A percentile compares a stretch with the other conserved stretches of the same genome.
These are phyloP conservation scores for Crithidia bombi DNA, from an alignment of 208 protist species.

Conservation along the genomic window DNA sequence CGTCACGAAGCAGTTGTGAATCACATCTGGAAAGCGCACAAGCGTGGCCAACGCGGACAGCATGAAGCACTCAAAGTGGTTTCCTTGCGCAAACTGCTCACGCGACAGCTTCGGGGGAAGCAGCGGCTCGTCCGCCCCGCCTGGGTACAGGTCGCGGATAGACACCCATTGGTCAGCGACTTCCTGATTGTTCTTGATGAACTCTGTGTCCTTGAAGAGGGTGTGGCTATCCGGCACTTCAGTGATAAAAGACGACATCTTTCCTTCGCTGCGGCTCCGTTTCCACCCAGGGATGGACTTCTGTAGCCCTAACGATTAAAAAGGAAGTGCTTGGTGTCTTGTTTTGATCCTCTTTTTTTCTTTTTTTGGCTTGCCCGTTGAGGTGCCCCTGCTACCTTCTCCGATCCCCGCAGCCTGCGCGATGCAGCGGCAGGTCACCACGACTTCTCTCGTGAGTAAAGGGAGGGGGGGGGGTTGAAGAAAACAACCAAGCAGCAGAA, in stretches of 20 bases:
- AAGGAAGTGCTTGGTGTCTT: too few relatives aligned
- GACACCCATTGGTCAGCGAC: constrained; percentile 68
- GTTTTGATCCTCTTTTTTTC: too few relatives aligned
- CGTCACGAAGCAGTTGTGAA: constrained; percentile 83
- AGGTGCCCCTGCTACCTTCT: too few relatives aligned
- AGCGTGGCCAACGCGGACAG: constrained; percentile 68
- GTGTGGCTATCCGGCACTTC: constrained; percentile 63
- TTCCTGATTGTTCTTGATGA: constrained; percentile 65
- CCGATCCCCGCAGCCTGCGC: too few relatives aligned
- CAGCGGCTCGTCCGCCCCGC: constrained; percentile 50
- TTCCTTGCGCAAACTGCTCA: constrained; percentile 79
- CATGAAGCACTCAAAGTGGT: constrained; percentile 89
- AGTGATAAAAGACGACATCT: constrained; percentile 21
- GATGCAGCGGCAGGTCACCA: too few relatives aligned
- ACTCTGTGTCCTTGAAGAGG: constrained; percentile 74
- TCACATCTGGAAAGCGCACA: constrained; percentile 69
- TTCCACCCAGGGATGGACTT: constrained; percentile 4
- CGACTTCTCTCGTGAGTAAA: too few relatives aligned
- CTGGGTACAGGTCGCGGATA: constrained; percentile 74
- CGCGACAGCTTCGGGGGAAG: constrained; percentile 61
- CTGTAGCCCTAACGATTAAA: too few relatives aligned
- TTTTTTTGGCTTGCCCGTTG: too few relatives aligned
- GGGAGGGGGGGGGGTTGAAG: too few relatives aligned
- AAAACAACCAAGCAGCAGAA: too few relatives aligned
- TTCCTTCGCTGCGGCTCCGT: not conserved